phyloP scores from a whole-genome alignment of 352 stramenopile genomes.

The Phytophthora podocarpi region DNA sequence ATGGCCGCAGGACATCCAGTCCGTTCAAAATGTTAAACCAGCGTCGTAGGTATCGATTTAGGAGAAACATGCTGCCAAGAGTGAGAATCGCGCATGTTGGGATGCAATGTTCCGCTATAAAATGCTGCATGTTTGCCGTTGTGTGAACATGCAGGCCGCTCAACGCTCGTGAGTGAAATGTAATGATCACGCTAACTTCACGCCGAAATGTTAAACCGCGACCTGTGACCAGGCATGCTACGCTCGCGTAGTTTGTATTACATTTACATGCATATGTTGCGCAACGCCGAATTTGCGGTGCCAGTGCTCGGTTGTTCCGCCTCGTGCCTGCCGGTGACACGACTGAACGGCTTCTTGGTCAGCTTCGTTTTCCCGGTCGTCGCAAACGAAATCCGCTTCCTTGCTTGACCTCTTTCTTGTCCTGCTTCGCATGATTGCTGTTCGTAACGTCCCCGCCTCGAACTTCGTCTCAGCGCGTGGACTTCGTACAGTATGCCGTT shows the following conservation, averaged over 20 bases:
- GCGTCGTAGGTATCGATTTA: neutral
- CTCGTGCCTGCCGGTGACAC: conserved; percentile 9
- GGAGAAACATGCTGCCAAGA: neutral
- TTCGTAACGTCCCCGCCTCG: conserved; percentile 31
- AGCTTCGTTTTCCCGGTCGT: conserved; percentile 10
- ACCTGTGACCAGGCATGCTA: conserved; percentile 1
- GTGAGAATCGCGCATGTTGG: conserved; percentile 1
- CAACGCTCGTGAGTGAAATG: neutral
- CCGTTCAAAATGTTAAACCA: conserved; percentile 20
- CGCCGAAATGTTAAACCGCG: conserved; percentile 7
- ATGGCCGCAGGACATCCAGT: neutral
- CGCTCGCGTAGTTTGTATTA: too few species aligned
- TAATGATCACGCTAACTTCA: neutral
- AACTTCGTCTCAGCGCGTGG: conserved; percentile 28
- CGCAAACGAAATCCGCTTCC: conserved; percentile 29
- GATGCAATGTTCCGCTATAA: neutral
- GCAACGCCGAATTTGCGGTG: neutral
- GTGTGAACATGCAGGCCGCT: neutral
- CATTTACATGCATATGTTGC: too few species aligned
- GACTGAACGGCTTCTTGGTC: conserved; percentile 18
- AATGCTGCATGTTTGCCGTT: neutral
- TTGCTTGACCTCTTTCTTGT: conserved; percentile 20
- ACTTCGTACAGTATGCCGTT: too few species aligned
- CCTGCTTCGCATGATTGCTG: conserved; percentile 23
- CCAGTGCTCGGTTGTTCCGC: conserved; percentile 12